These are phyloP conservation scores for Carex kokanica DNA, from an alignment of 176 grass and related monocot species.

Conservation along the genomic window DNA sequence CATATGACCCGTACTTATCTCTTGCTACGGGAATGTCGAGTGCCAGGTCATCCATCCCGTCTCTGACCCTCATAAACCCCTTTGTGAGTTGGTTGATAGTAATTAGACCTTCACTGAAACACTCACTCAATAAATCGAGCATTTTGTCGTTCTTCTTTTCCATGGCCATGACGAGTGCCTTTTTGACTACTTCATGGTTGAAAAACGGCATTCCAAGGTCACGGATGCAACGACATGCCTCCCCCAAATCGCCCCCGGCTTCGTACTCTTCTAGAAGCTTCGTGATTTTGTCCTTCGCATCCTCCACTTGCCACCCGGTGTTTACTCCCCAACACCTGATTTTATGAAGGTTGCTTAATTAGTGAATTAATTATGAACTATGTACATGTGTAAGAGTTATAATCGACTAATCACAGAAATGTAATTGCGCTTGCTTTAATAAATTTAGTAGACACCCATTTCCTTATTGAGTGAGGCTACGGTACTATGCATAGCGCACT, in stretches of 20 bases:
- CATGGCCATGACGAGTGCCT: slow-evolving; percentile 82
- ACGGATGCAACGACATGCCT: slow-evolving; percentile 90
- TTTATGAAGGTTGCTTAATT: not conserved
- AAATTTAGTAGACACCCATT: not conserved
- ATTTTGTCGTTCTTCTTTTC: slow-evolving; percentile 71
- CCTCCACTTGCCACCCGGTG: slow-evolving; percentile 77
- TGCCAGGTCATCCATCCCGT: slow-evolving; percentile 87
- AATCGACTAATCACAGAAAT: no score
- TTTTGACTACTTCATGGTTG: slow-evolving; percentile 96
- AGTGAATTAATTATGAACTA: not conserved
- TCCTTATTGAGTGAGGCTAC: not conserved
- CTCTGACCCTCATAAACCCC: slow-evolving; percentile 79
- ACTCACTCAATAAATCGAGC: slow-evolving; percentile 61
- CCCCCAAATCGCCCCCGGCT: slow-evolving; percentile 75
- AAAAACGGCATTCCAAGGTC: slow-evolving; percentile 90
- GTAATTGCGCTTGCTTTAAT: not conserved
- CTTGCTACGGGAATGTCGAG: slow-evolving; percentile 85
- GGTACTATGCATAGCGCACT: no score
- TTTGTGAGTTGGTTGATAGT: slow-evolving; percentile 95
- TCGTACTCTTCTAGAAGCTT: slow-evolving; percentile 93
- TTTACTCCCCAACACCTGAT: slow-evolving; percentile 92
- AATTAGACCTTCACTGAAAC: slow-evolving; percentile 85
- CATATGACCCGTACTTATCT: slow-evolving; percentile 63
- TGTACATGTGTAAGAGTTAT: not conserved
- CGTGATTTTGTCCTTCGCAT: slow-evolving; percentile 82